A percentile compares a stretch with the other conserved stretches of the same genome.
These are phyloP conservation scores for Chernovozyma sophiae-reginae DNA, from an alignment of 1,139 yeast species.

Conservation along the genomic window DNA sequence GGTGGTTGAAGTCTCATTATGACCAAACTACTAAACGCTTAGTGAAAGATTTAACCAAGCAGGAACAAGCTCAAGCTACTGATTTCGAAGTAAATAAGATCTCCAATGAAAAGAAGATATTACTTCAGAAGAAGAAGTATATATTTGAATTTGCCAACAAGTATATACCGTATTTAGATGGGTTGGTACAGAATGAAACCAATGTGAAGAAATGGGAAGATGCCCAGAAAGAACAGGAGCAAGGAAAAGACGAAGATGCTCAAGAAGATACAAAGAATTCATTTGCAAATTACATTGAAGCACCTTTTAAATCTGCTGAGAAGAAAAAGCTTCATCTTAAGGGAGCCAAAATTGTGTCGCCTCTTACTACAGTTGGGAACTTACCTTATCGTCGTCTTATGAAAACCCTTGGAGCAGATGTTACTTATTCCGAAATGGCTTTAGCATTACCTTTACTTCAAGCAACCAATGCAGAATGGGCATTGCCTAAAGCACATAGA, in stretches of 20 bases:
- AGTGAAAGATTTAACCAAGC: slow-evolving; percentile 37
- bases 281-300: slow-evolving; percentile 54
- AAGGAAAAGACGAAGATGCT: slow-evolving; percentile 5
- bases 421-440: slow-evolving; percentile 96
- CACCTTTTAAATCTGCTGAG: slow-evolving; percentile 76
- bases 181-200: slow-evolving; percentile 35
- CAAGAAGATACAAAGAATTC: slow-evolving; percentile 28
- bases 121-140: slow-evolving; percentile 61
- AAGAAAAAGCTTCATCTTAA: slow-evolving; percentile 68
- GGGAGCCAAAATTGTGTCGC: slow-evolving; percentile 84
- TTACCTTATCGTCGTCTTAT: slow-evolving; percentile 91
- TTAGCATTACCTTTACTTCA: slow-evolving; percentile 78
- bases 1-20: slow-evolving; percentile 83
- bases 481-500: slow-evolving; percentile 83
- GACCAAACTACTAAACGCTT: slow-evolving; percentile 45
- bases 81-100: slow-evolving; percentile 69
- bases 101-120: slow-evolving; percentile 45
- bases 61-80: slow-evolving; percentile 24
- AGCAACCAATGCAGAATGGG: slow-evolving; percentile 96
- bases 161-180: slow-evolving; percentile 54
- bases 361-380: slow-evolving; percentile 96
- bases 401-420: slow-evolving; percentile 88
- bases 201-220: slow-evolving; percentile 29
- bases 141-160: slow-evolving; percentile 52
- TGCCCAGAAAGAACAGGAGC: slow-evolving; percentile 15